Evolutionary conservation across 371 early-diverging fungal genomes (phyloP).

Genomic region (Rhizopus delemar): DNA sequence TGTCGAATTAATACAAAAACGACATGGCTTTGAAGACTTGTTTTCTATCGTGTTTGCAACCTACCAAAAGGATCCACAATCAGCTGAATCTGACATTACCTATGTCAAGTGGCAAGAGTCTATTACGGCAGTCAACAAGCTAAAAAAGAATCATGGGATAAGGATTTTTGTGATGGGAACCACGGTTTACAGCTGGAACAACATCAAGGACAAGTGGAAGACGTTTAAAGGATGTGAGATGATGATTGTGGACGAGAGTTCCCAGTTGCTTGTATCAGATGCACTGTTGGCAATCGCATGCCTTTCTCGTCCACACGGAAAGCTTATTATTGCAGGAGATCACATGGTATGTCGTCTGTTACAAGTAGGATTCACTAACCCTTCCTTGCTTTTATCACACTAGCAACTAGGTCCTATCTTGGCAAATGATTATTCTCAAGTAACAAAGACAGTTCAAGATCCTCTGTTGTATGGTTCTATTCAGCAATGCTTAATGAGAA

Average conservation of each 20-base stretch:
- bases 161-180: constrained; percentile 49
- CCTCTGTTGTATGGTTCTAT: constrained; percentile 58
- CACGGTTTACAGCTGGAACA: constrained; percentile 60
- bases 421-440: constrained; percentile 45
- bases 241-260: constrained; percentile 63
- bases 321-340: constrained; percentile 60
- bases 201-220: constrained; percentile 36
- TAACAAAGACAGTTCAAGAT: constrained; percentile 21
- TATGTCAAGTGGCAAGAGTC: constrained; percentile 12
- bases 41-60: constrained; percentile 8
- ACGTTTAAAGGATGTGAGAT: constrained; percentile 42
- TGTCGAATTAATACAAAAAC: constrained; percentile 38
- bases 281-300: constrained; percentile 51
- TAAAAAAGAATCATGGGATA: not conserved
- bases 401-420: constrained; percentile 63
- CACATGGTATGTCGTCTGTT: constrained; percentile 39
- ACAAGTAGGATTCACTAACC: not conserved
- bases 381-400: not conserved
- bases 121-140: constrained; percentile 2
- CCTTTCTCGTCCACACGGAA: constrained; percentile 38
- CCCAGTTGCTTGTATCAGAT: constrained; percentile 56
- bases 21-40: constrained; percentile 7
- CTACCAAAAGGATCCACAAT: not conserved
- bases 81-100: not conserved
- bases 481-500: constrained; percentile 61